A percentile compares a stretch with the other conserved stretches of the same genome.
Conservation (phyloP, 2,329 filamentous ascomycete species). For the Xylaria sp. region DNA sequence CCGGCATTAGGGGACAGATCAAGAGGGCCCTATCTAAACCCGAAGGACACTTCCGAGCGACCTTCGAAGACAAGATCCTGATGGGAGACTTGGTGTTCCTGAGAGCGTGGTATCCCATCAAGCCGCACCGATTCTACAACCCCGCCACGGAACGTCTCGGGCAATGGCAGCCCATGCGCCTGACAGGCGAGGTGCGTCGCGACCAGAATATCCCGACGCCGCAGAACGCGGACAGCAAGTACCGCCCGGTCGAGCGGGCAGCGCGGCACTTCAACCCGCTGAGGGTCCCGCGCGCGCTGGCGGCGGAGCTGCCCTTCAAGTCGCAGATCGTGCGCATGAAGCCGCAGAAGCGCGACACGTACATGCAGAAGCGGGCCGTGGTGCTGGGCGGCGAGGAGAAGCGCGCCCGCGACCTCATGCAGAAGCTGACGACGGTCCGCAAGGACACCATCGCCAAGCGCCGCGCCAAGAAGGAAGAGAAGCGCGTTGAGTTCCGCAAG, state of each 20-base stretch:
- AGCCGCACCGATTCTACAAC: constrained; percentile 96
- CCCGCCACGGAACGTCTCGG: constrained; percentile 92
- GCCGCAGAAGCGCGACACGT: constrained; percentile 82
- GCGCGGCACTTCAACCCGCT: constrained; percentile 82
- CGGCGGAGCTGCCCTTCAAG: constrained; percentile 88
- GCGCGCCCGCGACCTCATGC: constrained; percentile 86
- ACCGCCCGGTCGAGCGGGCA: constrained; percentile 74
- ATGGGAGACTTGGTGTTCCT: constrained; percentile 97
- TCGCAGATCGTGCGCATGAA: constrained; percentile 87
- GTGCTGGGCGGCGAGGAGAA: constrained; percentile 86
- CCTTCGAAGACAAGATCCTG: constrained; percentile 98
- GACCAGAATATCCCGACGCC: constrained; percentile 81
- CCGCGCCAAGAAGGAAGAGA: constrained; percentile 86
- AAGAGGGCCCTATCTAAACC: constrained; percentile 93
- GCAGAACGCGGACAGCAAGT: constrained; percentile 83
- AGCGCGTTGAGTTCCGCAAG: constrained; percentile 80
- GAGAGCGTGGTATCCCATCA: constrained; percentile 95
- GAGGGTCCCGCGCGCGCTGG: constrained; percentile 79
- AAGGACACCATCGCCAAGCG: constrained; percentile 92
- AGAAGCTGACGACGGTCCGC: constrained; percentile 88
- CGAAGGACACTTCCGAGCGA: constrained; percentile 94
- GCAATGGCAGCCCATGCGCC: constrained; percentile 88
- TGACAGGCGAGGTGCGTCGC: constrained; percentile 90
- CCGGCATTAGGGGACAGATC: constrained; percentile 94
- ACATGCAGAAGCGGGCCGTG: constrained; percentile 96